A percentile compares a stretch with the other conserved stretches of the same genome.
These are phyloP conservation scores for Penicillium maclennaniae DNA, from an alignment of 495 filamentous ascomycete genomes.

Conservation along the genomic window DNA sequence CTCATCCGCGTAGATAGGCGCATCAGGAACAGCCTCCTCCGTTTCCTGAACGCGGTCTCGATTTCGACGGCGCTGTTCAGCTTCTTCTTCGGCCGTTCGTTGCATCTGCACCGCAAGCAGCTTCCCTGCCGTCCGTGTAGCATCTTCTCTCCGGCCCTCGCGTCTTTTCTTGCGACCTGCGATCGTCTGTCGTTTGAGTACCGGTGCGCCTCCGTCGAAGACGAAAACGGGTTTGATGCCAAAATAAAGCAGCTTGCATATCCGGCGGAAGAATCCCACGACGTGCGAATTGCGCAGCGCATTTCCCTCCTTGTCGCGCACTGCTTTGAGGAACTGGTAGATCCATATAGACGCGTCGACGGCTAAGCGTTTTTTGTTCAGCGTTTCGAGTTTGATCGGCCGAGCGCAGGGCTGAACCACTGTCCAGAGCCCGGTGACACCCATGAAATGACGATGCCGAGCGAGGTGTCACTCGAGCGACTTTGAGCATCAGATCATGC, in stretches of 20 bases:
- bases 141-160: constrained; percentile 91
- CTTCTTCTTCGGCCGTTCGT: constrained; percentile 78
- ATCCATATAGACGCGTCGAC: constrained; percentile 99
- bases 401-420: constrained; percentile 85
- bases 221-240: constrained; percentile 98
- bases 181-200: constrained; percentile 88
- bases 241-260: constrained; percentile 94
- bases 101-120: constrained; percentile 91
- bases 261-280: constrained; percentile 95
- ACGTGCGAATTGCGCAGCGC: constrained; percentile 92
- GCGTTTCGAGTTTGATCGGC: constrained; percentile 85
- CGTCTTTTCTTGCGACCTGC: constrained; percentile 69
- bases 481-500: background rate
- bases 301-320: constrained; percentile 97
- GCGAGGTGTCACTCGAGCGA: background rate
- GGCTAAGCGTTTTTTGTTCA: constrained; percentile 90
- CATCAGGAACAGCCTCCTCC: constrained; percentile 64
- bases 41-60: constrained; percentile 46
- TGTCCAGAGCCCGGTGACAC: constrained; percentile 96
- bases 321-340: constrained; percentile 98
- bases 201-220: constrained; percentile 92
- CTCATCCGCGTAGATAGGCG: constrained; percentile 86
- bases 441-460: constrained; percentile 72
- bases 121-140: constrained; percentile 81
- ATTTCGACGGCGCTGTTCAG: constrained; percentile 55